Conservation (phyloP, 192 early-diverging fungal genomes). For the Entrophospora sp. region DNA sequence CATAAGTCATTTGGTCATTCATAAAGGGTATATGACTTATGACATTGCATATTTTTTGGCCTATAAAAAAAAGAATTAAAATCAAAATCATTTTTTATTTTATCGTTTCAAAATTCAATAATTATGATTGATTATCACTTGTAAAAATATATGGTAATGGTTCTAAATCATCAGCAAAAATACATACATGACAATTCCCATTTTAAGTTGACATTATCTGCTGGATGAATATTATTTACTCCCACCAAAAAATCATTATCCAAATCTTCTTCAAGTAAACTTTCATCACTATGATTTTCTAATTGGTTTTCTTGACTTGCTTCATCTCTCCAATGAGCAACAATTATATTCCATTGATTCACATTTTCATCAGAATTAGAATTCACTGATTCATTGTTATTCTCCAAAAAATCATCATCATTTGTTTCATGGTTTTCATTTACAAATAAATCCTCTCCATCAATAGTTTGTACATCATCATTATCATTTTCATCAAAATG, state of each 20-base stretch:
- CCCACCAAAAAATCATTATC: not conserved
- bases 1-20: not conserved
- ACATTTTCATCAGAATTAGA: not conserved
- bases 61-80: not conserved
- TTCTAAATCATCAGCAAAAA: slow-evolving; percentile 4
- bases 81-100: not conserved
- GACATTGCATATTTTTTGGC: not conserved
- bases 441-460: not conserved
- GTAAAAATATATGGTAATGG: not conserved
- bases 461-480: not conserved
- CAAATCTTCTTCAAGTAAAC: not conserved
- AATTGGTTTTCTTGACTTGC: not conserved
- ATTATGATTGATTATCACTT: not conserved
- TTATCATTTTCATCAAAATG: not conserved
- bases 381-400: not conserved
- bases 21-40: not conserved
- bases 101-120: not conserved
- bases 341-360: not conserved
- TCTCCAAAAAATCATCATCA: not conserved
- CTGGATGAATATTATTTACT: not conserved
- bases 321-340: not conserved
- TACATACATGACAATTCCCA: not conserved
- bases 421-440: not conserved
- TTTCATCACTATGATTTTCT: slow-evolving; percentile 2
- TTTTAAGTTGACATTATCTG: slow-evolving; percentile 3